Evolutionary conservation across 805 yeast genomes (phyloP).

Genomic region (Nakazawaea wickerhamii): DNA sequence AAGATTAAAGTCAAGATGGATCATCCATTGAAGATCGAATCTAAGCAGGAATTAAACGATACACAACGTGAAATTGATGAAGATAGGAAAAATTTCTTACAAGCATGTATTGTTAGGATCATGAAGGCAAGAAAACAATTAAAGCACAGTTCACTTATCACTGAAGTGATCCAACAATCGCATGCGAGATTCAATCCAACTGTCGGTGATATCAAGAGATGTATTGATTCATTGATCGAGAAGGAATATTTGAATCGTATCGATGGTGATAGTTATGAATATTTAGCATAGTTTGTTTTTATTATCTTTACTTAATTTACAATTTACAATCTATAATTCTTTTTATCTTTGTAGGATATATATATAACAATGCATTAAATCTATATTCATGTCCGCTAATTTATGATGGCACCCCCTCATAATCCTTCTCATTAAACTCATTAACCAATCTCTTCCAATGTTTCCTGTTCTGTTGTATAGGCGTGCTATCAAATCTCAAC

Average conservation of each 20-base stretch:
- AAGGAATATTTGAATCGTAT: conserved; percentile 78
- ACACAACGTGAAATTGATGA: conserved; percentile 79
- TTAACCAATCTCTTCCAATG: conserved; percentile 56
- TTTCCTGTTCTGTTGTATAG: conserved; percentile 65
- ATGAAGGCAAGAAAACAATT: conserved; percentile 89
- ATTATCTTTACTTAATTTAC: neutral
- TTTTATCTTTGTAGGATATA: neutral
- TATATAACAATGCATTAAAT: too few relatives aligned
- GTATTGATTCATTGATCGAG: conserved; percentile 80
- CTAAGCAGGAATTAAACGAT: conserved; percentile 65
- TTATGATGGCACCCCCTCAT: conserved; percentile 86
- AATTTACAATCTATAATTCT: neutral
- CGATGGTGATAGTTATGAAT: conserved; percentile 69
- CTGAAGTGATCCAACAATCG: conserved; percentile 84
- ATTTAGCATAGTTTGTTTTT: conserved; percentile 50
- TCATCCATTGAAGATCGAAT: conserved; percentile 39
- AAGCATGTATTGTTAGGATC: conserved; percentile 92
- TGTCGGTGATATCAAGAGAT: conserved; percentile 79
- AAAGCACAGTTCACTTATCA: conserved; percentile 73
- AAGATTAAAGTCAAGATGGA: conserved; percentile 76
- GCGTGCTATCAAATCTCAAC: conserved; percentile 55
- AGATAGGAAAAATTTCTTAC: conserved; percentile 61
- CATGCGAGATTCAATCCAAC: conserved; percentile 75
- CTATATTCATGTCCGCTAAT: too few relatives aligned
- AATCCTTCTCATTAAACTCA: conserved; percentile 55